Conservation (phyloP, 345 rosid species). For the Arabis alpina region DNA sequence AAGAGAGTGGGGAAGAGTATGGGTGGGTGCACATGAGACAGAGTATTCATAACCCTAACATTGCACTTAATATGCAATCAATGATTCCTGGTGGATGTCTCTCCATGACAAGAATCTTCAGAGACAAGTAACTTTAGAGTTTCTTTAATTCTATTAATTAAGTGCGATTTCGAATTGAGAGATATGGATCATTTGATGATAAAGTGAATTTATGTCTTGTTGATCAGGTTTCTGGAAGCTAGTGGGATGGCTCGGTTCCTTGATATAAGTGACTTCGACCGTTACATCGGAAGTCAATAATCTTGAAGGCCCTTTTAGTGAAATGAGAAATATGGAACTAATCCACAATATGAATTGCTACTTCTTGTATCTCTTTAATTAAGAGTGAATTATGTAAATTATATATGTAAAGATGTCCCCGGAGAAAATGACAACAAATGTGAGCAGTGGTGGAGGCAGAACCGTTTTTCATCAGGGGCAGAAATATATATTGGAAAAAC, state of each 20-base stretch:
- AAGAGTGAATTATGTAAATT: too few relatives aligned
- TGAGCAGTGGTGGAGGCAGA: too few relatives aligned
- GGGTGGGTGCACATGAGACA: slow-evolving; percentile 92
- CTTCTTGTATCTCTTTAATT: too few relatives aligned
- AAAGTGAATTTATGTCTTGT: slow-evolving; percentile 28
- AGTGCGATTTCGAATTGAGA: not conserved
- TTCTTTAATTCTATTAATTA: not conserved
- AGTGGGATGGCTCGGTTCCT: slow-evolving; percentile 66
- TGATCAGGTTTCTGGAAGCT: slow-evolving; percentile 64
- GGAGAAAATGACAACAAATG: too few relatives aligned
- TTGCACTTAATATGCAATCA: slow-evolving; percentile 86
- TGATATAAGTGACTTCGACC: slow-evolving; percentile 63
- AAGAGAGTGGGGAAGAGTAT: slow-evolving; percentile 55
- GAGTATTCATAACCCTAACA: slow-evolving; percentile 91
- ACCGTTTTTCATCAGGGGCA: too few relatives aligned
- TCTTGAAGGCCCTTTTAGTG: slow-evolving; percentile 25
- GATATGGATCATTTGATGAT: not conserved
- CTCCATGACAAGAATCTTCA: slow-evolving; percentile 53
- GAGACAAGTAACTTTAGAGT: slow-evolving; percentile 51
- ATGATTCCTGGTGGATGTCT: slow-evolving; percentile 66
- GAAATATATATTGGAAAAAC: too few relatives aligned
- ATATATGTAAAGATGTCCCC: too few relatives aligned
- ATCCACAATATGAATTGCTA: not conserved
- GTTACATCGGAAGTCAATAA: slow-evolving; percentile 45
- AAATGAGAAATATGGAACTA: not conserved